Conservation (phyloP, 768 basidiomycete species). For the Sporobolomyces pararoseus region DNA sequence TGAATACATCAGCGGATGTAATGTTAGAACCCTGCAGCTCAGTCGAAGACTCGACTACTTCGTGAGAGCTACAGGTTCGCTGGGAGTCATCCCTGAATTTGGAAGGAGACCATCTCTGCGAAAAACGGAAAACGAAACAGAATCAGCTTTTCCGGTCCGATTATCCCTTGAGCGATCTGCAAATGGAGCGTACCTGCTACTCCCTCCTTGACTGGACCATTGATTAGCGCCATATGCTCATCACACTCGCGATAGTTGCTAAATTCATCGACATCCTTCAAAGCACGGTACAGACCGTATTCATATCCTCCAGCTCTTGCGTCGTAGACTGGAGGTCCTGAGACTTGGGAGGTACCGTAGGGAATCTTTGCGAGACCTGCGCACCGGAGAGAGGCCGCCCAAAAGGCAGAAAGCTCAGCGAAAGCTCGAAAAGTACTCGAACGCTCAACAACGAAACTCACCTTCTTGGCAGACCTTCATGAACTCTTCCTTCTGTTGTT, state of each 20-base stretch:
- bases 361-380: slow-evolving; percentile 35
- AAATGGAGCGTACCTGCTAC: slow-evolving; percentile 14
- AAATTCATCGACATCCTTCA: slow-evolving; percentile 35
- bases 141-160: too few species aligned
- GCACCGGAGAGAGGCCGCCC: neutral
- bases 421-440: too few species aligned
- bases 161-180: too few species aligned
- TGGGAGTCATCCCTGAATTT: slow-evolving; percentile 28
- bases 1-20: too few species aligned
- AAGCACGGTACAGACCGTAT: slow-evolving; percentile 18
- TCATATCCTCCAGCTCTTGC: slow-evolving; percentile 13
- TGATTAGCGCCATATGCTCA: slow-evolving; percentile 38
- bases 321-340: slow-evolving; percentile 29
- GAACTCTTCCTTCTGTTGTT: slow-evolving; percentile 29
- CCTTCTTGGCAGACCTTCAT: slow-evolving; percentile 30
- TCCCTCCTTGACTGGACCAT: slow-evolving; percentile 21
- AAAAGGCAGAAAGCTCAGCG: neutral
- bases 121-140: neutral
- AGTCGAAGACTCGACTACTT: too few species aligned
- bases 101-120: slow-evolving; percentile 28
- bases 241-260: slow-evolving; percentile 21
- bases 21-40: too few species aligned
- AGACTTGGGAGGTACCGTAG: slow-evolving; percentile 23
- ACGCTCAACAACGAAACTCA: too few species aligned
- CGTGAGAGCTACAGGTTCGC: neutral